Evolutionary conservation across 1,284 basidiomycete species (phyloP).

Genomic region (Apiotrichum brassicae): DNA sequence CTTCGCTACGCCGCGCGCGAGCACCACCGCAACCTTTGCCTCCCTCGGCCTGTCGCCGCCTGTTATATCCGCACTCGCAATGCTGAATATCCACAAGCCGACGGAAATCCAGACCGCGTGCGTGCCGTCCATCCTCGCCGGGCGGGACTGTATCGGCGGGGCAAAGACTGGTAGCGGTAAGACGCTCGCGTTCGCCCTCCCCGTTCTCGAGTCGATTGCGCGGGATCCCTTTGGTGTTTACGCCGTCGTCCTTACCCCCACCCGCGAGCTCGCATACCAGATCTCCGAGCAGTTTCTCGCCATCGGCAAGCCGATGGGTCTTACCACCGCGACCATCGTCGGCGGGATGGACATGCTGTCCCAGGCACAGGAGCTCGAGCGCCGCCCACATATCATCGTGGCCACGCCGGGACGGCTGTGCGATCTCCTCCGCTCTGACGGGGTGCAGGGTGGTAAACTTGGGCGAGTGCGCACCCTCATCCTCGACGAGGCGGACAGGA

Average conservation of each 20-base stretch:
- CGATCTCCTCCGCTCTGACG: conserved; percentile 75
- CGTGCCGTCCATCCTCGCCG: conserved; percentile 76
- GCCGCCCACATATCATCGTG: conserved; percentile 86
- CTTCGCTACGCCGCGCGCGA: conserved; percentile 55
- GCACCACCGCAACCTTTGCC: conserved; percentile 59
- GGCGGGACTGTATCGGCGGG: conserved; percentile 89
- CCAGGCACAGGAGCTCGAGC: conserved; percentile 79
- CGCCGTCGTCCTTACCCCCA: conserved; percentile 88
- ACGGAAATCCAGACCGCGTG: conserved; percentile 88
- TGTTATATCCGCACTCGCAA: conserved; percentile 63
- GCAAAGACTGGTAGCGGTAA: conserved; percentile 98
- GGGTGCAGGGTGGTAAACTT: conserved; percentile 68
- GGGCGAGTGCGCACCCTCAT: conserved; percentile 81
- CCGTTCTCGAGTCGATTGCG: conserved; percentile 83
- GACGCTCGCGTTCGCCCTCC: conserved; percentile 93
- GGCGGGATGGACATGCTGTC: conserved; percentile 99
- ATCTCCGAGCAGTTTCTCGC: conserved; percentile 94
- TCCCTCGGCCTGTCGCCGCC: conserved; percentile 68
- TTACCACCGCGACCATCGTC: conserved; percentile 81
- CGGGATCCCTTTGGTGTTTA: conserved; percentile 89
- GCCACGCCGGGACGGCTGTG: conserved; percentile 95
- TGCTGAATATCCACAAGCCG: conserved; percentile 78
- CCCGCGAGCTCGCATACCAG: conserved; percentile 92
- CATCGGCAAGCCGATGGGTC: conserved; percentile 70
- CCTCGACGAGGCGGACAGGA: conserved; percentile 91